phyloP scores from a whole-genome alignment of 1,284 basidiomycete species.

The Termitomyces sp. region DNA sequence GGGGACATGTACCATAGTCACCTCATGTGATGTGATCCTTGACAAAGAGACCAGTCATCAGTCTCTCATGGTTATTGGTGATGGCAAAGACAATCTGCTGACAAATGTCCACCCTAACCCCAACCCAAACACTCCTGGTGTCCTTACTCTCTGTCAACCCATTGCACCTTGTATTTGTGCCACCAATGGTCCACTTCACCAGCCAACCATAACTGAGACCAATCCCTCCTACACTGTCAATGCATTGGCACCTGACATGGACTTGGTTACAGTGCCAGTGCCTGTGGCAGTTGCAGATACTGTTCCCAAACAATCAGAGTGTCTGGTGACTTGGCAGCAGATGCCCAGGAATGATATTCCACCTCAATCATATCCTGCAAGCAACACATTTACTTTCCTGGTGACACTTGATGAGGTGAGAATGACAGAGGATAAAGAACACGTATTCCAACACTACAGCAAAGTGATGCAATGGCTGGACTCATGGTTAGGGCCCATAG shows the following conservation, averaged over 20 bases:
- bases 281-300: background rate
- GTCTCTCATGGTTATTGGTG: background rate
- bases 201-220: background rate
- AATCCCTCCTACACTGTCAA: too few species aligned
- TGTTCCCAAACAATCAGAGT: too few species aligned
- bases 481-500: too few species aligned
- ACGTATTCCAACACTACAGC: too few species aligned
- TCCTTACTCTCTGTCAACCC: background rate
- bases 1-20: background rate
- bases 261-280: too few species aligned
- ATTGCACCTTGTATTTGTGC: background rate
- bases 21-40: background rate
- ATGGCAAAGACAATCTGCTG: background rate
- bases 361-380: too few species aligned
- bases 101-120: accelerated
- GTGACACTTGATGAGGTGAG: too few species aligned
- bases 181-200: background rate
- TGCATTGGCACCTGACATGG: background rate
- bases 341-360: too few species aligned
- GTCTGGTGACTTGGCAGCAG: too few species aligned
- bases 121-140: background rate
- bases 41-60: background rate
- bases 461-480: too few species aligned
- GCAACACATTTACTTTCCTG: too few species aligned
- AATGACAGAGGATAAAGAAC: too few species aligned